Evolutionary conservation across 345 rosid genomes (phyloP).

Genomic region (Kernera saxatilis): DNA sequence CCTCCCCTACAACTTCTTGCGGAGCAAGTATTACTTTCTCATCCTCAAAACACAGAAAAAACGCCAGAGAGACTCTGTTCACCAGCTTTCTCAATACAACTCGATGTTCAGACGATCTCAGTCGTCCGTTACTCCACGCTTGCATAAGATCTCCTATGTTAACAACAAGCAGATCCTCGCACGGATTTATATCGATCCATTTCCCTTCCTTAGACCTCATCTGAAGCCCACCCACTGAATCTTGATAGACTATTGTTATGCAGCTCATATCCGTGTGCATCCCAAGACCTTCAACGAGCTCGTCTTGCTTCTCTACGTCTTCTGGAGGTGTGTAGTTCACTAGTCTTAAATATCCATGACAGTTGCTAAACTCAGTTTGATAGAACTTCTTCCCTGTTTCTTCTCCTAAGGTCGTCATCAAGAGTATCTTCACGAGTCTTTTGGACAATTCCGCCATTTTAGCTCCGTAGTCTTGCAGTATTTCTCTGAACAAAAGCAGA

Average conservation of each 20-base stretch:
- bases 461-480: slow-evolving; percentile 53
- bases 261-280: slow-evolving; percentile 89
- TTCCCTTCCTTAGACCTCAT: slow-evolving; percentile 60
- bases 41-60: slow-evolving; percentile 68
- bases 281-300: slow-evolving; percentile 65
- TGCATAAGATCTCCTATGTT: slow-evolving; percentile 74
- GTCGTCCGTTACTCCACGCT: slow-evolving; percentile 70
- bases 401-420: slow-evolving; percentile 41
- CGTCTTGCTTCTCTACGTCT: slow-evolving; percentile 33
- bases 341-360: slow-evolving; percentile 65
- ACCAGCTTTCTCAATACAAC: slow-evolving; percentile 43
- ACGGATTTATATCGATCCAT: slow-evolving; percentile 49
- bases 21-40: slow-evolving; percentile 58
- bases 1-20: slow-evolving; percentile 48
- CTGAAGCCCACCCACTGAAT: slow-evolving; percentile 63
- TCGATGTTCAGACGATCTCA: slow-evolving; percentile 71
- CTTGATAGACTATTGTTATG: slow-evolving; percentile 66
- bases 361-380: slow-evolving; percentile 43
- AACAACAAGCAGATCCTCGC: slow-evolving; percentile 48
- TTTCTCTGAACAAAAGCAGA: slow-evolving; percentile 33
- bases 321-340: slow-evolving; percentile 55
- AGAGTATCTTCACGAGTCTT: slow-evolving; percentile 42
- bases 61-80: slow-evolving; percentile 58
- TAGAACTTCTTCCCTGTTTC: slow-evolving; percentile 33
- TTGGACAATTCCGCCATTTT: slow-evolving; percentile 52